phyloP scores from a whole-genome alignment of 108 stramenopile genomes.

The Skeletonema menzelii region DNA sequence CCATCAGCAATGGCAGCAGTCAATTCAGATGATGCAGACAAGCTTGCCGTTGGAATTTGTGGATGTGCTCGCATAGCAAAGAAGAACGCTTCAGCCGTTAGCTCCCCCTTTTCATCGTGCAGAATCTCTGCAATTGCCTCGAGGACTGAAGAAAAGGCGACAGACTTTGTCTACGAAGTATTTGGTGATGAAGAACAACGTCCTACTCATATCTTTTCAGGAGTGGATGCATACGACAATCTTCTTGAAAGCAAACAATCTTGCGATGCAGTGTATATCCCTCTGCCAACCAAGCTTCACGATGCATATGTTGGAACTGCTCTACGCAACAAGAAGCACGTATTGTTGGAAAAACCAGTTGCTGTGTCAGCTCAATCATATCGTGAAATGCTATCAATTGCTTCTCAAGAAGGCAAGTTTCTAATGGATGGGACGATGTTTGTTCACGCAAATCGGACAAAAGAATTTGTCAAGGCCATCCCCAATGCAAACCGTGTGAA shows the following conservation, averaged over 20 bases:
- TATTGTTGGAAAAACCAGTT: slow-evolving; percentile 71
- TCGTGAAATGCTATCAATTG: slow-evolving; percentile 45
- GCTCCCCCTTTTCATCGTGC: slow-evolving; percentile 16
- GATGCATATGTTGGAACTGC: slow-evolving; percentile 45
- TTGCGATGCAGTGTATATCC: slow-evolving; percentile 50
- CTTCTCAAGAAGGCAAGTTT: slow-evolving; percentile 51
- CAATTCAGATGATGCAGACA: too few species aligned
- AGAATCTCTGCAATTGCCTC: slow-evolving; percentile 39
- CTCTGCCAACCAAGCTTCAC: slow-evolving; percentile 44
- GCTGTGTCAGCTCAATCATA: slow-evolving; percentile 48
- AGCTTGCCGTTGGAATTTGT: slow-evolving; percentile 37
- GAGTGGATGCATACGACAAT: slow-evolving; percentile 26
- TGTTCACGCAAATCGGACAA: slow-evolving; percentile 57
- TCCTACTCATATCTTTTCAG: slow-evolving; percentile 8
- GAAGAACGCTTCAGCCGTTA: slow-evolving; percentile 35
- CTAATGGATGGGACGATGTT: slow-evolving; percentile 73
- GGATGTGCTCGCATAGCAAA: slow-evolving; percentile 45
- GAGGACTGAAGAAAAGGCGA: slow-evolving; percentile 22
- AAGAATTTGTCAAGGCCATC: slow-evolving; percentile 48
- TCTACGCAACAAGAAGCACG: slow-evolving; percentile 55
- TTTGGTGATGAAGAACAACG: neutral
- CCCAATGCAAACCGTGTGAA: slow-evolving; percentile 48
- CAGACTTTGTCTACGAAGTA: slow-evolving; percentile 23
- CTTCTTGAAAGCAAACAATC: slow-evolving; percentile 1
- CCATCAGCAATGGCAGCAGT: too few species aligned